A percentile compares a stretch with the other conserved stretches of the same genome.
phyloP scores from a whole-genome alignment of 192 early-diverging fungal species.

The Coemansia sp. region DNA sequence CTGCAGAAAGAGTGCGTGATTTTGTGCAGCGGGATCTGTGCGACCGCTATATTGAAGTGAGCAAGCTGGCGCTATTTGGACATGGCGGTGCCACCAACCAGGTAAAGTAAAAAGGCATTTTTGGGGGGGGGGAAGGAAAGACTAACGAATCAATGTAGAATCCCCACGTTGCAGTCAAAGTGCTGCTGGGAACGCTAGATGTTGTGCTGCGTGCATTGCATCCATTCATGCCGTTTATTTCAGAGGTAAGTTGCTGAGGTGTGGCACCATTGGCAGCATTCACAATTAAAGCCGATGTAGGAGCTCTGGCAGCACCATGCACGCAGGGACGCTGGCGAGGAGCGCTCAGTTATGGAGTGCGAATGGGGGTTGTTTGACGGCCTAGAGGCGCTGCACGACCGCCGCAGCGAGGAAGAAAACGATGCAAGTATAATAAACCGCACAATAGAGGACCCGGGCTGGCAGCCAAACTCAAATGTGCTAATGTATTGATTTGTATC shows the following conservation, averaged over 20 bases:
- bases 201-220: constrained; percentile 74
- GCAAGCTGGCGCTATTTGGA: constrained; percentile 76
- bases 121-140: neutral
- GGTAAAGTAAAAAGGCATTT: constrained; percentile 35
- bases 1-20: constrained; percentile 74
- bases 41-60: constrained; percentile 88
- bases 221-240: constrained; percentile 97
- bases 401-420: constrained; percentile 34
- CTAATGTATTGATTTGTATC: too few relatives aligned
- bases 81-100: constrained; percentile 50
- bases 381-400: constrained; percentile 13
- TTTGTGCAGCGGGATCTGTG: constrained; percentile 94
- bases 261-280: neutral
- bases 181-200: constrained; percentile 43
- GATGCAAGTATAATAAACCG: constrained; percentile 22
- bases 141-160: constrained; percentile 21
- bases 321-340: constrained; percentile 15
- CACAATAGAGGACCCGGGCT: neutral
- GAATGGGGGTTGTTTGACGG: constrained; percentile 14
- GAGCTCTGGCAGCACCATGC: constrained; percentile 53
- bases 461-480: too few relatives aligned
- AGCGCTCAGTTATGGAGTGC: constrained; percentile 47
- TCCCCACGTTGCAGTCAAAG: constrained; percentile 26
- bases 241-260: constrained; percentile 62
- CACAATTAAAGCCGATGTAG: constrained; percentile 14